Percentiles rank a stretch among this genome's conserved stretches.
Conservation (phyloP, 345 rosid species). For the Populus euphratica region DNA sequence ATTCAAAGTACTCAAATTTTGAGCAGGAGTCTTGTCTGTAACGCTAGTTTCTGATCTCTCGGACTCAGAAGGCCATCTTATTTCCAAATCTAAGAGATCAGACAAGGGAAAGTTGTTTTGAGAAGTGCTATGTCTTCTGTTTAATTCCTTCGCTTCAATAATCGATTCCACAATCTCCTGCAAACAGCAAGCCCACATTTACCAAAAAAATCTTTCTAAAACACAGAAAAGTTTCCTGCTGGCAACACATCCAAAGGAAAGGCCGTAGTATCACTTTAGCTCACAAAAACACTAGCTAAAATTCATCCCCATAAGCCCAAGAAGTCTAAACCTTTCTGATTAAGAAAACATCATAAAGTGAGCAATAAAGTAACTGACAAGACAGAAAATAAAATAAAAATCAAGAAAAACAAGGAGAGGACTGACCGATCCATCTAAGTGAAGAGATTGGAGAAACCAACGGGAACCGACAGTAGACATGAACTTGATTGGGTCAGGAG, state of each 20-base stretch:
- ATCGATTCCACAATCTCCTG: constrained; percentile 65
- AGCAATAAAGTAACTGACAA: too few relatives aligned
- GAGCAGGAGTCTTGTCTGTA: constrained; percentile 18
- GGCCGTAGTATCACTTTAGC: background rate
- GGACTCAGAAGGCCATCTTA: constrained; percentile 48
- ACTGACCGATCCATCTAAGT: constrained; percentile 75
- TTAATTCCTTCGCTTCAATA: constrained; percentile 34
- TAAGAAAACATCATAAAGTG: background rate
- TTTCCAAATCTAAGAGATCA: constrained; percentile 64
- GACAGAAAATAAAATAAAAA: background rate
- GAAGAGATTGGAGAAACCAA: constrained; percentile 63
- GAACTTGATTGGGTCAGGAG: constrained; percentile 66
- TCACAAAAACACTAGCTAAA: background rate
- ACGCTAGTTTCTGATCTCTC: constrained; percentile 32
- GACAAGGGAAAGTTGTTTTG: constrained; percentile 44
- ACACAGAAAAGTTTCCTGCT: too few relatives aligned
- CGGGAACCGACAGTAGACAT: constrained; percentile 52
- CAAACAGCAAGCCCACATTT: constrained; percentile 16
- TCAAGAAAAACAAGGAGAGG: background rate
- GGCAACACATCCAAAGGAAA: background rate
- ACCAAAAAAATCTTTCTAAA: background rate
- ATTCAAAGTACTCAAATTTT: constrained; percentile 30
- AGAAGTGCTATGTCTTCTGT: constrained; percentile 32
- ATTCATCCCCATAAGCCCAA: background rate
- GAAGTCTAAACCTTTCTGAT: background rate